phyloP scores from a whole-genome alignment of 305 asterid species.

The Fraxinus angustifolia region DNA sequence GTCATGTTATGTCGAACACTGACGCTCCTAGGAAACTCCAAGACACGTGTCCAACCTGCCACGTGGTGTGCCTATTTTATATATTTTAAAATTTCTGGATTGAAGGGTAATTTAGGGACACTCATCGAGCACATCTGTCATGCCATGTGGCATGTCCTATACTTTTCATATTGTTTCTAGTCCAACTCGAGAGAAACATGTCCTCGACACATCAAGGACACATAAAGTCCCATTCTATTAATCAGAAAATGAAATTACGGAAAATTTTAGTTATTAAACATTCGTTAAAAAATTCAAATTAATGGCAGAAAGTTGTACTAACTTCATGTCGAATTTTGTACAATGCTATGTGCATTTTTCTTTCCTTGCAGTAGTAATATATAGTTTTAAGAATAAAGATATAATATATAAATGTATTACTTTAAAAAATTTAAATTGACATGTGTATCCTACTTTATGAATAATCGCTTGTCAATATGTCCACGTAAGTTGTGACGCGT shows the following conservation, averaged over 20 bases:
- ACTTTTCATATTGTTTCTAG: neutral
- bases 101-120: neutral
- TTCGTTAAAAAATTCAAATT: neutral
- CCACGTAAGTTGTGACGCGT: neutral
- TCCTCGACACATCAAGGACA: neutral
- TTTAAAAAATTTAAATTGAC: neutral
- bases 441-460: neutral
- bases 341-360: neutral
- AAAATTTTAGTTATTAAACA: neutral
- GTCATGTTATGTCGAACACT: neutral
- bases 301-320: neutral
- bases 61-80: neutral
- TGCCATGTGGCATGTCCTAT: neutral
- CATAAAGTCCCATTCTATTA: neutral
- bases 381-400: neutral
- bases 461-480: neutral
- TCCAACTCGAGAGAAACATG: neutral
- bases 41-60: neutral
- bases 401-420: neutral
- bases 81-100: neutral
- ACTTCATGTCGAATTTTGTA: neutral
- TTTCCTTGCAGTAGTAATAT: neutral
- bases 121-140: neutral
- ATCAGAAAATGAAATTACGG: neutral
- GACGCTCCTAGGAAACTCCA: neutral